phyloP scores from a whole-genome alignment of 2,329 filamentous ascomycete species.

The Verticillium klebahnii region DNA sequence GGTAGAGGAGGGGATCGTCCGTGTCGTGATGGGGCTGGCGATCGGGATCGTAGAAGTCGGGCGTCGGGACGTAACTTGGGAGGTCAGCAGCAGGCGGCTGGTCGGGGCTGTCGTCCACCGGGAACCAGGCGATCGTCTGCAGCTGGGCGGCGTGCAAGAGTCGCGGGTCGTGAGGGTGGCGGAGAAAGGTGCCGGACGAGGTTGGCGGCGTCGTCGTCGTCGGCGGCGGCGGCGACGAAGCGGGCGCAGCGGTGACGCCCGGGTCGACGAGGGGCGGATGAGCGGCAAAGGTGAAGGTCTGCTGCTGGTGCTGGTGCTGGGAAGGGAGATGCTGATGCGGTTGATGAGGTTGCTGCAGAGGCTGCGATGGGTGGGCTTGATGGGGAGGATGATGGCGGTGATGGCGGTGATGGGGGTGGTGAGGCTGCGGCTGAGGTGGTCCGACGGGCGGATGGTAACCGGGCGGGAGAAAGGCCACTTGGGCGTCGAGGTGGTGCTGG shows the following conservation, averaged over 20 bases:
- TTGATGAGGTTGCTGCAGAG: not conserved
- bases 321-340: no score
- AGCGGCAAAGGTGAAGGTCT: not conserved
- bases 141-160: conserved; percentile 8
- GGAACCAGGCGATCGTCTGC: conserved; percentile 2
- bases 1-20: conserved; percentile 1
- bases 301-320: not conserved
- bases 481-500: not conserved
- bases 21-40: not conserved
- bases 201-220: not conserved
- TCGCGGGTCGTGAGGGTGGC: conserved; percentile 13
- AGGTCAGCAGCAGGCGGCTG: not conserved
- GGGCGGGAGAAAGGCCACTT: not conserved
- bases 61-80: not conserved
- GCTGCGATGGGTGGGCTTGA: not conserved
- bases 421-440: not conserved
- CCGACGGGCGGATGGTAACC: not conserved
- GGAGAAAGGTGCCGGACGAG: conserved; percentile 1
- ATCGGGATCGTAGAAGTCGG: conserved; percentile 1
- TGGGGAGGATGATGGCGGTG: not conserved
- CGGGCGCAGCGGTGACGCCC: not conserved
- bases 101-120: not conserved
- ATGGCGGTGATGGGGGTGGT: not conserved
- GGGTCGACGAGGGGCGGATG: not conserved
- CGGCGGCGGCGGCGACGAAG: not conserved